phyloP scores from a whole-genome alignment of 371 early-diverging fungal species.

The Fennellomyces sp. region DNA sequence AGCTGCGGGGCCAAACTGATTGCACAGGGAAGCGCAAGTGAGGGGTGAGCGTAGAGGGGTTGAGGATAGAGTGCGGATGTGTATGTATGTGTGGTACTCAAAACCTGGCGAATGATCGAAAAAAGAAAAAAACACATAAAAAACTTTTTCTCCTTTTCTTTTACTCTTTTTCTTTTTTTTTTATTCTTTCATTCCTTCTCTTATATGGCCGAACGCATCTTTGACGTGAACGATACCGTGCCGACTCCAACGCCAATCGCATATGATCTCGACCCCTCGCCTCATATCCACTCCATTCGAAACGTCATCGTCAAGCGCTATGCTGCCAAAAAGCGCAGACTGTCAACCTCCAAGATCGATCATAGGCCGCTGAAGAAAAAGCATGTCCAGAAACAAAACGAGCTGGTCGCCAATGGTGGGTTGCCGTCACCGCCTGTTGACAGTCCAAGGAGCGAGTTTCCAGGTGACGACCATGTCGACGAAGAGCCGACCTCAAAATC shows the following conservation, averaged over 20 bases:
- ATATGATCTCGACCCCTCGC: slow-evolving; percentile 15
- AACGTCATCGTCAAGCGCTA: slow-evolving; percentile 7
- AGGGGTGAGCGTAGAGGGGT: background rate
- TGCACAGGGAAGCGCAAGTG: no score
- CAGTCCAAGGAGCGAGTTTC: slow-evolving; percentile 6
- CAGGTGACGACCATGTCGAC: background rate
- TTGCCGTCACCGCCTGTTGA: slow-evolving; percentile 22
- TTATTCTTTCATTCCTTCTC: slow-evolving; percentile 1
- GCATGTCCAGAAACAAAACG: background rate
- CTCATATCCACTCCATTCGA: slow-evolving; percentile 13
- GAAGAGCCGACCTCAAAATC: background rate
- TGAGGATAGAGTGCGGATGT: background rate
- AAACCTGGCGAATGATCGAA: background rate
- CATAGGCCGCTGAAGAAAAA: background rate
- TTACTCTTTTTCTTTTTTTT: slow-evolving; percentile 12
- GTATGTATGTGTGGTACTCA: background rate
- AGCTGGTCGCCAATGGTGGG: slow-evolving; percentile 7
- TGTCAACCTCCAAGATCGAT: background rate
- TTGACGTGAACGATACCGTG: slow-evolving; percentile 9
- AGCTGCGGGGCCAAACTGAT: no score
- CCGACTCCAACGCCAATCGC: slow-evolving; percentile 3
- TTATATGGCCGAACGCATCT: slow-evolving; percentile 20
- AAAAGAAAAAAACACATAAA: background rate
- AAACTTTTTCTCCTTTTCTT: background rate
- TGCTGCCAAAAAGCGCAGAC: slow-evolving; percentile 10